Base-by-base conservation (phyloP, 148 eudicot species). In the Camellia sinensis region DNA sequence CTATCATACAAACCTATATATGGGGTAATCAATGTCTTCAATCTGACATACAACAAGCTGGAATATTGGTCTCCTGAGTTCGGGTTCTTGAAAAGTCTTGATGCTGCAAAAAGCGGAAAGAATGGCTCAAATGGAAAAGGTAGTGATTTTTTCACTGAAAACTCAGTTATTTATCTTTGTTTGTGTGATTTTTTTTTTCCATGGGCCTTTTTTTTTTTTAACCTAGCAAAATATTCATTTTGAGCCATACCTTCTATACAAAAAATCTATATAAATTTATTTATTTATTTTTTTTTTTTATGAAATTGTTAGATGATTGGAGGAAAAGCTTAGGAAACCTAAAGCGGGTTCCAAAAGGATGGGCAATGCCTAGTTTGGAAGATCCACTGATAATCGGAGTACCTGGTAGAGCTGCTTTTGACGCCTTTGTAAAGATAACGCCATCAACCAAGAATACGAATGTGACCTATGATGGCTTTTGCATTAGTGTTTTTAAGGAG, bases 371-470 rank as follows among this genome's bases (percentile, higher is more conserved):
- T 0, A 71, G 60, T 3, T 18, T 4, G 8, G 21, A 69, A 62
- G 63, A 73, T 48, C 71, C n/a, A 17, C 13, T 80, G 57, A 52
- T 3, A 17, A 74, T 80, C 7, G 82, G 54, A 46, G 78, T 80
- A 52, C 72, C 78, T 0, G 18, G 41, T 3, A 65, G 3, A 1
- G 4, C 82, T 61, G 0, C 52, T 73, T 80, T 40, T 6, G 4
- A 37, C 1, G 53, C 40, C 41, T 66, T 80, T 65, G 73, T 80
- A 50, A 56, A 63, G n/a, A 50, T 56, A 5, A 21, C 10, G 0
- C 2, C 29, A 1, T 3, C 29, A 1, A 22, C 9, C 40, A 0
- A 22, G 44, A 29, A 14, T 3, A 2, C 67, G 9, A 3, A 52
- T 1, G 50, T 15, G 41, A 74, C 0, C 0, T 54, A 7, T 37